These are phyloP conservation scores for Trichophyton simii DNA, from an alignment of 2,329 filamentous ascomycete genomes.

Conservation along the genomic window DNA sequence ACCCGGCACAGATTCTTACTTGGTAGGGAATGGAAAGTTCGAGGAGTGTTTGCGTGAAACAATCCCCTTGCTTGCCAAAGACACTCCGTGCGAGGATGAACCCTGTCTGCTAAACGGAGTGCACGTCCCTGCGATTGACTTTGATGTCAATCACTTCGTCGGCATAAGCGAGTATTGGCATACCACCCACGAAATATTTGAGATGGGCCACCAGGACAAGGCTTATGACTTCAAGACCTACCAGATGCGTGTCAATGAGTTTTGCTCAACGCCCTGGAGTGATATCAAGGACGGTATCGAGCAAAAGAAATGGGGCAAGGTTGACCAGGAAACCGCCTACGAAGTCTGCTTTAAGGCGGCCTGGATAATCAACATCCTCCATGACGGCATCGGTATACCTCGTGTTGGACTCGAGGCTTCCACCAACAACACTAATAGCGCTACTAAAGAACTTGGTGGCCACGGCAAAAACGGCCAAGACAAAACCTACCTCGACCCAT, in stretches of 20 bases:
- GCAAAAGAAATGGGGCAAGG: slow-evolving; percentile 56
- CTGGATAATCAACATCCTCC: slow-evolving; percentile 92
- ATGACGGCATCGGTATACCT: slow-evolving; percentile 90
- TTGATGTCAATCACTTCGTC: slow-evolving; percentile 93
- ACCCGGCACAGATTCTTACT: slow-evolving; percentile 38
- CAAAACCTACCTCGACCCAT: slow-evolving; percentile 68
- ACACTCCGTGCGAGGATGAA: slow-evolving; percentile 65
- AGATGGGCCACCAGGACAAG: slow-evolving; percentile 59
- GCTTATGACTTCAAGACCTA: slow-evolving; percentile 86
- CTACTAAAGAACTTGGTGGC: slow-evolving; percentile 56
- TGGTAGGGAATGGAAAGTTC: slow-evolving; percentile 79
- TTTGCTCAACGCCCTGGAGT: slow-evolving; percentile 74
- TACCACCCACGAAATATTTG: slow-evolving; percentile 88
- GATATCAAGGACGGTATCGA: slow-evolving; percentile 56
- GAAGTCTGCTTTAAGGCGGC: slow-evolving; percentile 96
- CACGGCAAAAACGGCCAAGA: slow-evolving; percentile 46
- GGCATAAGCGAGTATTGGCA: slow-evolving; percentile 99
- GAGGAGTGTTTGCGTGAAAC: slow-evolving; percentile 71
- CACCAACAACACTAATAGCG: slow-evolving; percentile 47
- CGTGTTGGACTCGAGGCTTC: slow-evolving; percentile 63
- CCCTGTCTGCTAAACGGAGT: slow-evolving; percentile 85
- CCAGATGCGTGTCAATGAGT: slow-evolving; percentile 69
- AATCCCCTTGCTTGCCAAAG: slow-evolving; percentile 78
- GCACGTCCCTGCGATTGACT: slow-evolving; percentile 90
- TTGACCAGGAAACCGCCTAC: slow-evolving; percentile 59